Base-by-base conservation (phyloP, 176 grass and related monocot genomes). In the Ensete glaucum region DNA sequence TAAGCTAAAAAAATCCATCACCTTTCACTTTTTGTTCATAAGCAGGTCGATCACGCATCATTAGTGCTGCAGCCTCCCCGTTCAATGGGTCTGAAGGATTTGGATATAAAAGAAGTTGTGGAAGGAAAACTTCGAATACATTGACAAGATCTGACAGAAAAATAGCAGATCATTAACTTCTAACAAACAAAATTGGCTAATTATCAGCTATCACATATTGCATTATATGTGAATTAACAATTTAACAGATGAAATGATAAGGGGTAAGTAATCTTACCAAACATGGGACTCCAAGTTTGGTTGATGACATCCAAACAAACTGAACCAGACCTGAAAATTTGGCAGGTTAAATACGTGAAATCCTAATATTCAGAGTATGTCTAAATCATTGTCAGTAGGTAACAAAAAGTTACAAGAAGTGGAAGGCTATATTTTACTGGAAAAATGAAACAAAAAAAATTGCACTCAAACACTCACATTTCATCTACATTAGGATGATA, bases 281-380 rank as follows among this genome's bases (percentile, higher is more conserved):
- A 75, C 73, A 75, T 60, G 3, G 73, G 73, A 75, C 73, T 75
- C 73, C 73, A 75, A 60, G 73, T 75, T 58, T 75, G 73, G 27
- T 75, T 75, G 54, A 75, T 75, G 52, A 75, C 73, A 75, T 75
- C 73, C 73, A 75, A 75, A 75, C 73, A 75, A 75, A 75, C 73
- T 60, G 73, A 60, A 59, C 73, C 73, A 16, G 73, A 75, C 73
- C 73, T 75, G 43, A 62, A 25, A 75, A 17, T n/a, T 9, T 59
- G 24, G 2, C 53, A 75, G 13, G 26, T 0, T 10, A 62, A n/a
- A 59, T 49, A 14, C n/a, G 73, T 48, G 14, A 50, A 25, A 54
- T 75, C 26, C 1, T 58, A 11, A 50, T n/a, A 59, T 29, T n/a
- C 23, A 49, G 13, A 34, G 24, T 74, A 27, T 72, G 49, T 72